phyloP scores from a whole-genome alignment of 495 filamentous ascomycete genomes.

The Annulohypoxylon moriforme region DNA sequence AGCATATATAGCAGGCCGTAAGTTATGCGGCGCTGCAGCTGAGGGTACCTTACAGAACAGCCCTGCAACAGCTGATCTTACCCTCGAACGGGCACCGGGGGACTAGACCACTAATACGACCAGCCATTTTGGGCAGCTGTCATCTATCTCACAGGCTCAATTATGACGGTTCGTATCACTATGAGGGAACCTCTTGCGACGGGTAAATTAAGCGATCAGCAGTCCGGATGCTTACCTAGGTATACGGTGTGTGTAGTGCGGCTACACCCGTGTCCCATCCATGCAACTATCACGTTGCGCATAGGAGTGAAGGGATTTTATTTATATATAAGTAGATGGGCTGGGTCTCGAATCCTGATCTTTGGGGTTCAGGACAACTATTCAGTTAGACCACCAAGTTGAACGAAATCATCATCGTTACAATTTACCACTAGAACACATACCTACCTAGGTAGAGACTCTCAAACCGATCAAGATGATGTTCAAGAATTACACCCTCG shows the following conservation, averaged over 20 bases:
- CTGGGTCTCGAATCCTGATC: conserved; percentile 6
- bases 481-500: conserved; percentile 16
- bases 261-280: not conserved
- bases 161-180: not conserved
- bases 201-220: conserved; percentile 38
- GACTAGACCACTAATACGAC: not conserved
- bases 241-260: not conserved
- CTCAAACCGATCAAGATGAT: conserved; percentile 18
- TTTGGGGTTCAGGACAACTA: not conserved
- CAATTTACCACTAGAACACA: not conserved
- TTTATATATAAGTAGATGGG: conserved; percentile 14
- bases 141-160: conserved; percentile 19
- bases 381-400: not conserved
- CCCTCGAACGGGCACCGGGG: conserved; percentile 27
- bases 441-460: not conserved
- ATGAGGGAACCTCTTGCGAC: conserved; percentile 1
- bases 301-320: not conserved
- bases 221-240: conserved; percentile 9
- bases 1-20: not conserved
- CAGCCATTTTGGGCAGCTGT: conserved; percentile 25
- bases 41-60: conserved; percentile 27
- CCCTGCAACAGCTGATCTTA: conserved; percentile 35
- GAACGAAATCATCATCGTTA: not conserved
- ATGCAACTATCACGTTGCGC: not conserved
- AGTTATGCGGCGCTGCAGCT: conserved; percentile 12